These are phyloP conservation scores for Yarrowia osloensis DNA, from an alignment of 805 yeast genomes.

Conservation along the genomic window DNA sequence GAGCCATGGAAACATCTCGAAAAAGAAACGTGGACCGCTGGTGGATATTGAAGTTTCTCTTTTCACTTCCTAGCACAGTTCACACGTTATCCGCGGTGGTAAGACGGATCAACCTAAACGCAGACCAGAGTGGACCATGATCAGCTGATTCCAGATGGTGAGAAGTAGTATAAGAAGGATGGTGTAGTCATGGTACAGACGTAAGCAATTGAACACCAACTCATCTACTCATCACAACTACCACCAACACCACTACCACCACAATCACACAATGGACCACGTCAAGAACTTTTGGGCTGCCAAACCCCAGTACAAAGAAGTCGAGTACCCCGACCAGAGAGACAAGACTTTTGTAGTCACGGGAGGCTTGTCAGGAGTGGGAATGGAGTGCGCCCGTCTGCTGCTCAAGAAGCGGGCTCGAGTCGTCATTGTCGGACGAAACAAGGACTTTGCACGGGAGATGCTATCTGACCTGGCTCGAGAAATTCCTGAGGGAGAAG, in stretches of 20 bases:
- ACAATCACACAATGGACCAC: neutral
- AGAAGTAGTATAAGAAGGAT: no score
- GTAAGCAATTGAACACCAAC: no score
- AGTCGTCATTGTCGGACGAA: constrained; percentile 6
- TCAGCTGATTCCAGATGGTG: no score
- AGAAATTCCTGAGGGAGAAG: neutral
- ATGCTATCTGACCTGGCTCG: neutral
- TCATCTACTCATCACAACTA: no score
- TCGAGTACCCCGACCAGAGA: constrained; percentile 9
- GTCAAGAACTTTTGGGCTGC: constrained; percentile 4
- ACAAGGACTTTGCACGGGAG: neutral
- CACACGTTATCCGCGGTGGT: no score
- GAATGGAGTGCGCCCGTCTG: neutral
- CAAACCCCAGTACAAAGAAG: constrained; percentile 10
- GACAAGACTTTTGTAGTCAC: constrained; percentile 12
- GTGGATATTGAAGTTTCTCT: no score
- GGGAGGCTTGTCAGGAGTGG: constrained; percentile 14
- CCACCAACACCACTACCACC: neutral
- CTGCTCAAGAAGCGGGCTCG: neutral
- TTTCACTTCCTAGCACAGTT: no score
- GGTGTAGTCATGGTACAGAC: no score
- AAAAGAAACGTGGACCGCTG: no score
- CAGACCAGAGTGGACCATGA: no score
- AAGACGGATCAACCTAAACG: no score
- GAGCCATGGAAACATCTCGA: no score